Percentiles rank a stretch among this genome's conserved stretches.
Evolutionary conservation across 495 filamentous ascomycete species (phyloP).

Genomic region (Neurospora cerealis): DNA sequence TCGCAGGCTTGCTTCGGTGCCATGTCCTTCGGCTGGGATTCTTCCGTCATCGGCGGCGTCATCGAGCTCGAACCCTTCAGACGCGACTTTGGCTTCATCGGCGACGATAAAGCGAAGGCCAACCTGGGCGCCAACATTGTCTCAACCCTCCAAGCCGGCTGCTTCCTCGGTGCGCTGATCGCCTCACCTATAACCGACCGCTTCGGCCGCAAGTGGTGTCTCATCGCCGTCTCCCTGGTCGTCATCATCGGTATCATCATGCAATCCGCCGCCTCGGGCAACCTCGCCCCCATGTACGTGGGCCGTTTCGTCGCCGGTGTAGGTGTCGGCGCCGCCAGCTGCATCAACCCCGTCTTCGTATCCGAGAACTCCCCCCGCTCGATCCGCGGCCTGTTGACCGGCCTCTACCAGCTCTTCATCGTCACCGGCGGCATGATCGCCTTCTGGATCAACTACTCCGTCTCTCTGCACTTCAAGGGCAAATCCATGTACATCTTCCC

Average conservation of each 20-base stretch:
- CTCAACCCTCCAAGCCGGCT: slow-evolving; percentile 46
- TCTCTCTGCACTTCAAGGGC: slow-evolving; percentile 28
- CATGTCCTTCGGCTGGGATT: slow-evolving; percentile 60
- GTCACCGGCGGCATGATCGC: slow-evolving; percentile 46
- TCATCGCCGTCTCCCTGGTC: slow-evolving; percentile 46
- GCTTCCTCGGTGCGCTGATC: slow-evolving; percentile 34
- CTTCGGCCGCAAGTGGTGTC: slow-evolving; percentile 44
- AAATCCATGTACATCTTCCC: slow-evolving; percentile 52
- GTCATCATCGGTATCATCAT: slow-evolving; percentile 46
- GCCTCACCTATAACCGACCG: slow-evolving; percentile 28
- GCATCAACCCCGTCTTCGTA: slow-evolving; percentile 51
- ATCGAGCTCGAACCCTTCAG: slow-evolving; percentile 42
- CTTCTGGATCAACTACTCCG: slow-evolving; percentile 50
- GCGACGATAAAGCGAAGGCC: slow-evolving; percentile 17
- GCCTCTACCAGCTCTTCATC: slow-evolving; percentile 52
- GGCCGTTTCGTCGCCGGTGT: slow-evolving; percentile 54
- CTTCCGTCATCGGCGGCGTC: slow-evolving; percentile 58
- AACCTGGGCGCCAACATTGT: slow-evolving; percentile 40
- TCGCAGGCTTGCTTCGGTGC: slow-evolving; percentile 62
- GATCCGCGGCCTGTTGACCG: slow-evolving; percentile 47
- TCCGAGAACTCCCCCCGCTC: slow-evolving; percentile 44
- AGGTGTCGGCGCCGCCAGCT: slow-evolving; percentile 49
- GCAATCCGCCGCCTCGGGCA: slow-evolving; percentile 40
- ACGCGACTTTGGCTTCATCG: slow-evolving; percentile 26
- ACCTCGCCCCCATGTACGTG: slow-evolving; percentile 47